These are phyloP conservation scores for Zarea fungicola DNA, from an alignment of 2,329 filamentous ascomycete genomes.

Conservation along the genomic window DNA sequence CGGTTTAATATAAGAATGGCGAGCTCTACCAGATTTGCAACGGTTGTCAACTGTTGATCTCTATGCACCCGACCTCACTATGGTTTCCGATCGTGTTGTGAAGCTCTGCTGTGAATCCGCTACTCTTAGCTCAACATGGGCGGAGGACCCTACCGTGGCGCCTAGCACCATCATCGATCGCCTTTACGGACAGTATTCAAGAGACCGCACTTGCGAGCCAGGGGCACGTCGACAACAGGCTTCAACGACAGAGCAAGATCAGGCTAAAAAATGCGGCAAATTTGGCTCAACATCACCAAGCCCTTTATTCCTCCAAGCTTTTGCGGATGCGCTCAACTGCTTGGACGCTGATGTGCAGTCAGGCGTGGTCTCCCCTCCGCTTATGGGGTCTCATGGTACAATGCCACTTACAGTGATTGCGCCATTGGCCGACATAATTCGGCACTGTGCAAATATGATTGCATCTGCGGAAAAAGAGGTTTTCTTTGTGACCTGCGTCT, in stretches of 20 bases:
- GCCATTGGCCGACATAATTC: conserved; percentile 55
- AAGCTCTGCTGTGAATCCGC: conserved; percentile 46
- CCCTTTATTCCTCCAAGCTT: conserved; percentile 63
- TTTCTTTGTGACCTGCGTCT: conserved; percentile 70
- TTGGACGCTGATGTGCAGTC: conserved; percentile 45
- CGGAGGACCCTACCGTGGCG: conserved; percentile 44
- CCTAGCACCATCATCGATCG: conserved; percentile 50
- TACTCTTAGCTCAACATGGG: conserved; percentile 55
- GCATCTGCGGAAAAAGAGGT: conserved; percentile 67
- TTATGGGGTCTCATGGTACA: conserved; percentile 52
- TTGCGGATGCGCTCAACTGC: conserved; percentile 57
- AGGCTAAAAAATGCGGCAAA: conserved; percentile 56
- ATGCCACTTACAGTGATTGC: conserved; percentile 63
- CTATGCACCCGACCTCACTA: too few relatives aligned
- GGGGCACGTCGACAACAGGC: conserved; percentile 20
- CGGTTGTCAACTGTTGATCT: too few relatives aligned
- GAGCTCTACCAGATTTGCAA: too few relatives aligned
- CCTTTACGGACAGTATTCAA: conserved; percentile 40
- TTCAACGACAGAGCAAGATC: conserved; percentile 37
- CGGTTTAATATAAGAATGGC: too few relatives aligned
- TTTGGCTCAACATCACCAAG: conserved; percentile 62
- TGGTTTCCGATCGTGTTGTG: conserved; percentile 34
- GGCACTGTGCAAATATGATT: conserved; percentile 73
- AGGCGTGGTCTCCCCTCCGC: conserved; percentile 47
- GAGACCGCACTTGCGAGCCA: conserved; percentile 15